phyloP scores from a whole-genome alignment of 2,329 filamentous ascomycete genomes.

The Epichloe glyceriae region DNA sequence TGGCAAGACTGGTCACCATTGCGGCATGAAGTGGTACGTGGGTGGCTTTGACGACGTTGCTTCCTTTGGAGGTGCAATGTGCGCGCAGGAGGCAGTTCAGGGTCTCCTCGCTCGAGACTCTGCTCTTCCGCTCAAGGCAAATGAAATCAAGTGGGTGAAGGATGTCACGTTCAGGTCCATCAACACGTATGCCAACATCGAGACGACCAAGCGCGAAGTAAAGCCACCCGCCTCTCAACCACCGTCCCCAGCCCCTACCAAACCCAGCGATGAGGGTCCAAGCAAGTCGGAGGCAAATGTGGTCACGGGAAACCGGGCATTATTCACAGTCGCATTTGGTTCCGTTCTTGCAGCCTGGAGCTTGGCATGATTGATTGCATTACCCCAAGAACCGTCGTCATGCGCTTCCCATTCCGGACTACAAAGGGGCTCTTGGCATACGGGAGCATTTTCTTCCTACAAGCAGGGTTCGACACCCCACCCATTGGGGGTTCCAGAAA shows the following conservation, averaged over 20 bases:
- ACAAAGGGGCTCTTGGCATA: too few species aligned
- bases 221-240: not conserved
- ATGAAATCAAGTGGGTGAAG: constrained; percentile 27
- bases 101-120: constrained; percentile 37
- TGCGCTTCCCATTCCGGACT: too few species aligned
- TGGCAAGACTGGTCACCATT: constrained; percentile 35
- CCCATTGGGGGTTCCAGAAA: too few species aligned
- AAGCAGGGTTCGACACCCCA: too few species aligned
- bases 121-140: constrained; percentile 31
- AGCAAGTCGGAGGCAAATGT: not conserved
- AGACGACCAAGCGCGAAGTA: constrained; percentile 3
- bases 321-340: not conserved
- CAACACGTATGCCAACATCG: constrained; percentile 8
- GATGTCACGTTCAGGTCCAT: constrained; percentile 10
- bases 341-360: not conserved
- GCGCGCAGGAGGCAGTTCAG: constrained; percentile 49
- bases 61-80: constrained; percentile 52
- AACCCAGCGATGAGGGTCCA: not conserved
- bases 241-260: not conserved
- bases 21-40: constrained; percentile 51
- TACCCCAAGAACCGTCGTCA: too few species aligned
- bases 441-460: too few species aligned
- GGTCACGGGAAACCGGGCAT: not conserved
- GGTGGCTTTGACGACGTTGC: constrained; percentile 40
- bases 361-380: not conserved